These are phyloP conservation scores for Chaetomiaceae sp. DNA, from an alignment of 2,329 filamentous ascomycete species.

Conservation along the genomic window DNA sequence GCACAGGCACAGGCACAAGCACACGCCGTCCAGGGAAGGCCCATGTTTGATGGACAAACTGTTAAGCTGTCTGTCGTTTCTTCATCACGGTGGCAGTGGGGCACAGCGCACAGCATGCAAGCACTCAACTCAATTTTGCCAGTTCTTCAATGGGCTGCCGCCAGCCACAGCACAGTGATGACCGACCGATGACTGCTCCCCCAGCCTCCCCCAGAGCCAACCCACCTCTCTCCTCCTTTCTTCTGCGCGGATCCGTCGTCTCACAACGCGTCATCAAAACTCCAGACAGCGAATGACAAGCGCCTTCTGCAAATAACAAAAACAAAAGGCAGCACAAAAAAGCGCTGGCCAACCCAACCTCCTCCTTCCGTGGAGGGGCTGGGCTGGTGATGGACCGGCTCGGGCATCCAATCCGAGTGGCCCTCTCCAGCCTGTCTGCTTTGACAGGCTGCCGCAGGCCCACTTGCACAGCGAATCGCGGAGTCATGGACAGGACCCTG, in stretches of 20 bases:
- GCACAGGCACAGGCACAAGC: neutral
- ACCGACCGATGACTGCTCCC: neutral
- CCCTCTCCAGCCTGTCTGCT: conserved; percentile 28
- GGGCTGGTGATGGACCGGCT: conserved; percentile 16
- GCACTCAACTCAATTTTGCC: too few species aligned
- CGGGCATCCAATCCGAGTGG: conserved; percentile 29
- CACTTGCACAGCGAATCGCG: conserved; percentile 28
- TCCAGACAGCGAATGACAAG: conserved; percentile 12
- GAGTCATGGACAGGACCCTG: conserved; percentile 15
- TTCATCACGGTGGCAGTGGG: too few species aligned
- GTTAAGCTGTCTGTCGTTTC: too few species aligned
- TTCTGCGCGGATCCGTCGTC: neutral
- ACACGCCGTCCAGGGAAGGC: neutral
- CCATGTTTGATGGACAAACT: neutral
- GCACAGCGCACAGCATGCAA: too few species aligned
- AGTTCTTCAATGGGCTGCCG: too few species aligned
- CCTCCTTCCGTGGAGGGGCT: conserved; percentile 1
- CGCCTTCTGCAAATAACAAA: conserved; percentile 3
- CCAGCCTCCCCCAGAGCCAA: neutral
- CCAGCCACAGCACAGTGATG: too few species aligned
- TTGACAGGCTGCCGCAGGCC: conserved; percentile 28
- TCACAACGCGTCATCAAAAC: conserved; percentile 8
- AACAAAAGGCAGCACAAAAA: neutral
- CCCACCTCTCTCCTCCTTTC: neutral
- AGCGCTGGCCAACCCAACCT: neutral